Base-by-base conservation (phyloP, 768 basidiomycete species). In the Austroboletus festivus region DNA sequence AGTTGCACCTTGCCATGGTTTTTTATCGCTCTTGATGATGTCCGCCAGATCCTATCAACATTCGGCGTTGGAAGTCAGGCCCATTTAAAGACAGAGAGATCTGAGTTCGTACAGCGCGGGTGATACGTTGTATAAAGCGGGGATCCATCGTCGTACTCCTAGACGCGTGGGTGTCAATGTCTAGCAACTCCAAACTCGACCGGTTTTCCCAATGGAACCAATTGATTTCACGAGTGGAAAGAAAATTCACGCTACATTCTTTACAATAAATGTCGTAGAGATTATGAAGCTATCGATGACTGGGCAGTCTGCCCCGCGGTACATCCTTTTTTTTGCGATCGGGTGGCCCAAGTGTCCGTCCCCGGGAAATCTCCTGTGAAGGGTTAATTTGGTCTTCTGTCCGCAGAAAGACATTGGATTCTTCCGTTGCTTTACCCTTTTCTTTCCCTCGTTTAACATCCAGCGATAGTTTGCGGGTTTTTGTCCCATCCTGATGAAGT, bases 1-100 rank as follows among this genome's bases (percentile, higher is more conserved):
- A 38, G 1, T 20, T 22, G 28, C 12, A 65, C 65, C 65, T 62
- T 80, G 79, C 58, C 72, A 68, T 8, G 79, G 69, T 26, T 71
- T 68, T 58, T 82, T 82, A 47, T 74, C 76, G 60, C 78, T 80
- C 67, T 84, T 89, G 55, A 91, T 82, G 50, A 89, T 64, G 24
- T 69, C 66, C 18, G 82, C 83, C 40, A 92, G 80, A 61, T 86
- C 81, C 89, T 91, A 62, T 31, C 47, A 46, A 28, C 28, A 28
- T 12, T 28, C 28, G 28, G 28, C 12, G 28, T 28, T 28, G 28
- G 42, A 56, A 47, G 43, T 53, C 44, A 44, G 44, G 47, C 24
- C 33, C 45, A 44, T 28, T 19, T 15, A 38, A 38, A 22, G 42
- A 15, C 30, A 39, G 38, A 48, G 18, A 26, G 39, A 47, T 11